Evolutionary conservation across 2,329 filamentous ascomycete species (phyloP).

Genomic region (Fusarium domesticum): DNA sequence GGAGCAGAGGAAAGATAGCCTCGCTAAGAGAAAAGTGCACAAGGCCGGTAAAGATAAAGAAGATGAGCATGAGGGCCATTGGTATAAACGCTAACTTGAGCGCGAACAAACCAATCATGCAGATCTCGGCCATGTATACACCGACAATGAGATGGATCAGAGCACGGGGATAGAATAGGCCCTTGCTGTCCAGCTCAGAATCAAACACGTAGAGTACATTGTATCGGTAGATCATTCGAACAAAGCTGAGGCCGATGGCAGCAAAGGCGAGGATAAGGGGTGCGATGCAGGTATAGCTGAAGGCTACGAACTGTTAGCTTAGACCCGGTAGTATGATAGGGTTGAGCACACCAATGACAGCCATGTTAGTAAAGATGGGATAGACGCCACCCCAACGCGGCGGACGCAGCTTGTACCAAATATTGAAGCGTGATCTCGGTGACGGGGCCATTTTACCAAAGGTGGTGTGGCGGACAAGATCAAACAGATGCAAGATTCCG

Average conservation of each 20-base stretch:
- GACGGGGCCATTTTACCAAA: slow-evolving; percentile 72
- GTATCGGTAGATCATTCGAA: slow-evolving; percentile 87
- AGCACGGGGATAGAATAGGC: slow-evolving; percentile 81
- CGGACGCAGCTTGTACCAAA: slow-evolving; percentile 71
- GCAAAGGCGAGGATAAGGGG: slow-evolving; percentile 83
- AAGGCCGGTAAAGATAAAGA: slow-evolving; percentile 71
- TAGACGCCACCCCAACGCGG: slow-evolving; percentile 82
- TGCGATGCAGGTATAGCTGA: slow-evolving; percentile 83
- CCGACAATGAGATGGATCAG: slow-evolving; percentile 83
- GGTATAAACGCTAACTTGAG: slow-evolving; percentile 66
- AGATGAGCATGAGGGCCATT: slow-evolving; percentile 70
- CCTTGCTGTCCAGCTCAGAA: slow-evolving; percentile 79
- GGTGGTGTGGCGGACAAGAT: slow-evolving; percentile 56
- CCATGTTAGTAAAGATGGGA: slow-evolving; percentile 77
- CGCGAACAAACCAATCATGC: slow-evolving; percentile 80
- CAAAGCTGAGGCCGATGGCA: slow-evolving; percentile 70
- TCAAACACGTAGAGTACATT: slow-evolving; percentile 87
- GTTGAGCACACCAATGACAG: slow-evolving; percentile 64
- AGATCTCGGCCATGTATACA: slow-evolving; percentile 77
- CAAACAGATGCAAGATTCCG: slow-evolving; percentile 67
- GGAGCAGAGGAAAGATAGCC: slow-evolving; percentile 72
- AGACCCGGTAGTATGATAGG: no score
- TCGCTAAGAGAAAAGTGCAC: slow-evolving; percentile 71
- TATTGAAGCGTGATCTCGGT: slow-evolving; percentile 74
- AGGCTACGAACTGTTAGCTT: slow-evolving; percentile 47